Conservation (phyloP, 2,329 filamentous ascomycete genomes). For the Hirsutella thompsonii region DNA sequence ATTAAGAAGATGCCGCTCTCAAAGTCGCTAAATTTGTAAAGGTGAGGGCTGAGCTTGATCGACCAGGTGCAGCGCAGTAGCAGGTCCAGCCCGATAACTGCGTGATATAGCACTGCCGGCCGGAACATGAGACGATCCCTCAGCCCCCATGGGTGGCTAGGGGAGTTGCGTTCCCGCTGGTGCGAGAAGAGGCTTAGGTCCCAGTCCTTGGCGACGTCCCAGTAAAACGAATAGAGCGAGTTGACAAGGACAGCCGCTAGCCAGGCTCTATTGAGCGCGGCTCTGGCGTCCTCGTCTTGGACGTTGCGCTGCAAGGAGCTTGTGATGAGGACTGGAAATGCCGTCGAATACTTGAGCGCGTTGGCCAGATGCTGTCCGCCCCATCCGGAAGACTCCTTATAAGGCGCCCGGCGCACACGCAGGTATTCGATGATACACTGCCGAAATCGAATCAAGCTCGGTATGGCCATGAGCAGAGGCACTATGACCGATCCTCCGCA, state of each 20-base stretch:
- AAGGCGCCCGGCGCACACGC: slow-evolving; percentile 50
- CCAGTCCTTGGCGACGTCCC: slow-evolving; percentile 96
- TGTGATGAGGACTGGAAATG: slow-evolving; percentile 82
- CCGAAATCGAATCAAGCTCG: slow-evolving; percentile 73
- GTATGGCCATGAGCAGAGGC: slow-evolving; percentile 71
- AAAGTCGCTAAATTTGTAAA: slow-evolving; percentile 74
- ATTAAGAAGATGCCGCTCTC: slow-evolving; percentile 83
- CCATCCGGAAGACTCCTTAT: slow-evolving; percentile 49
- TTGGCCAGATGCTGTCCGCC: slow-evolving; percentile 85
- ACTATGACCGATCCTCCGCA: slow-evolving; percentile 73
- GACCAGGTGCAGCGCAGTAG: slow-evolving; percentile 82
- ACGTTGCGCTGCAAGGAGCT: slow-evolving; percentile 58
- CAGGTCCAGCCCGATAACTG: slow-evolving; percentile 65
- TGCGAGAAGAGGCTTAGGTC: slow-evolving; percentile 72
- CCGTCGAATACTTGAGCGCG: slow-evolving; percentile 85
- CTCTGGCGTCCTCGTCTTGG: slow-evolving; percentile 26
- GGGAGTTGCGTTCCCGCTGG: slow-evolving; percentile 40
- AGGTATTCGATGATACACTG: slow-evolving; percentile 86
- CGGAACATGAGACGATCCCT: slow-evolving; percentile 63
- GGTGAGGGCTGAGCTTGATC: slow-evolving; percentile 68
- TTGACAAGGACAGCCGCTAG: slow-evolving; percentile 66
- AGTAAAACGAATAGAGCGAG: slow-evolving; percentile 93
- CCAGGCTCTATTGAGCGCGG: slow-evolving; percentile 45
- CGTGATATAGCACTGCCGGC: slow-evolving; percentile 65
- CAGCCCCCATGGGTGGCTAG: slow-evolving; percentile 64